Conservation (phyloP, 2,329 filamentous ascomycete species). For the Dothideomycetes sp. region DNA sequence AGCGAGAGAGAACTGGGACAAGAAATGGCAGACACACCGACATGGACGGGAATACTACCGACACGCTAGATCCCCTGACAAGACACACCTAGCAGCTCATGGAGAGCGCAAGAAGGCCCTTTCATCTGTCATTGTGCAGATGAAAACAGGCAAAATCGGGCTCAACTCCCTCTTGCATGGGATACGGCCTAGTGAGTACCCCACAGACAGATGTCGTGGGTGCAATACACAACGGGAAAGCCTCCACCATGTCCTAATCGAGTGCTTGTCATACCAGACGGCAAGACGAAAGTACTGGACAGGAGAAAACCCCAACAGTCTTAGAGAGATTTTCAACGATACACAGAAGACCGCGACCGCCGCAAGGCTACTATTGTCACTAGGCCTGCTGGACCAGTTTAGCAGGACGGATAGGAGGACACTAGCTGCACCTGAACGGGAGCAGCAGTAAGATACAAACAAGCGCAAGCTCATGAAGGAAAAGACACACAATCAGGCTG, state of each 20-base stretch:
- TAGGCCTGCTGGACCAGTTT: background rate
- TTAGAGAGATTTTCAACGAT: background rate
- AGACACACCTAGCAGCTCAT: background rate
- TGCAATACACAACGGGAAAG: background rate
- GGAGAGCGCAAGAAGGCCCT: background rate
- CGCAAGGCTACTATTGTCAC: background rate
- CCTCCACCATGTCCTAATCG: background rate
- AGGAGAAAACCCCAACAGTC: background rate
- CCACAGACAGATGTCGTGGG: conserved; percentile 1
- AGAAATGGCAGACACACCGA: background rate
- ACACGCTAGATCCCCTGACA: background rate
- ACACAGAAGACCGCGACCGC: conserved; percentile 1
- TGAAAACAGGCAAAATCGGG: conserved; percentile 1
- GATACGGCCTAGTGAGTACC: background rate
- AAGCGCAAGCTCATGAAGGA: conserved; percentile 1
- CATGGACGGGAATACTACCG: conserved; percentile 1
- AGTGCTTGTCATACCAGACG: background rate
- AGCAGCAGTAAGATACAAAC: background rate
- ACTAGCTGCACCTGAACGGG: background rate
- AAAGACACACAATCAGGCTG: conserved; percentile 1
- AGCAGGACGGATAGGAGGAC: background rate
- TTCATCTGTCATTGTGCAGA: background rate
- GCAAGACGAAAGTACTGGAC: background rate
- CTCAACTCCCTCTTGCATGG: conserved; percentile 3
- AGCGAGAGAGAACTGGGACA: background rate